phyloP scores from a whole-genome alignment of 2,329 filamentous ascomycete species.

The Phialocephala subalpina region DNA sequence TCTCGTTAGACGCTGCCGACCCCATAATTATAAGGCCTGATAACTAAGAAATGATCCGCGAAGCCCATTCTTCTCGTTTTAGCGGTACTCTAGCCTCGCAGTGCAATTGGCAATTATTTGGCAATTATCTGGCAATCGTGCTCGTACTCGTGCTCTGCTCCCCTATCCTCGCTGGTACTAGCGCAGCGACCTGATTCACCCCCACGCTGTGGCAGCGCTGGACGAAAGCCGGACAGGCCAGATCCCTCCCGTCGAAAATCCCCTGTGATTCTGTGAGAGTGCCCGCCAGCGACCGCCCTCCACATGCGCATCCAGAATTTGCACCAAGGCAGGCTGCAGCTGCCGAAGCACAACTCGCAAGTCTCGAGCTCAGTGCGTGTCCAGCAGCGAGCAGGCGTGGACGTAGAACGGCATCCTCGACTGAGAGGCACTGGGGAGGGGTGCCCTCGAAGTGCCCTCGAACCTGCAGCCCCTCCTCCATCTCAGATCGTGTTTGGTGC shows the following conservation, averaged over 20 bases:
- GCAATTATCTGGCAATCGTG: neutral
- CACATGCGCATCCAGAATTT: neutral
- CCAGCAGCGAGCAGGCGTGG: neutral
- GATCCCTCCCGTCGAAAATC: neutral
- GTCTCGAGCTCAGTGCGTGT: neutral
- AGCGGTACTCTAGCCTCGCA: neutral
- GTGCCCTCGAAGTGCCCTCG: constrained; percentile 16
- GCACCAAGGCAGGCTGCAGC: neutral
- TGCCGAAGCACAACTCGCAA: neutral
- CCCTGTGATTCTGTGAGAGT: neutral
- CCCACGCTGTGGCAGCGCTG: constrained; percentile 8
- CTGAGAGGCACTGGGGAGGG: constrained; percentile 1
- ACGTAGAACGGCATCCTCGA: neutral
- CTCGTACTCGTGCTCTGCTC: neutral
- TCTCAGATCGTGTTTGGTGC: constrained; percentile 40
- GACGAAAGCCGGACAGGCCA: neutral
- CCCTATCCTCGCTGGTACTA: neutral
- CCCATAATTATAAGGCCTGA: neutral
- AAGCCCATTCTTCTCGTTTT: neutral
- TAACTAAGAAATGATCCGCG: neutral
- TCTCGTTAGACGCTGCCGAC: neutral
- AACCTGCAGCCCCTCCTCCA: constrained; percentile 22
- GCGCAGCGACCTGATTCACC: constrained; percentile 6
- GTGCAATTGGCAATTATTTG: neutral
- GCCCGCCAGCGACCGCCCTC: neutral